phyloP scores from a whole-genome alignment of 768 basidiomycete species.

The Russula vinacea region DNA sequence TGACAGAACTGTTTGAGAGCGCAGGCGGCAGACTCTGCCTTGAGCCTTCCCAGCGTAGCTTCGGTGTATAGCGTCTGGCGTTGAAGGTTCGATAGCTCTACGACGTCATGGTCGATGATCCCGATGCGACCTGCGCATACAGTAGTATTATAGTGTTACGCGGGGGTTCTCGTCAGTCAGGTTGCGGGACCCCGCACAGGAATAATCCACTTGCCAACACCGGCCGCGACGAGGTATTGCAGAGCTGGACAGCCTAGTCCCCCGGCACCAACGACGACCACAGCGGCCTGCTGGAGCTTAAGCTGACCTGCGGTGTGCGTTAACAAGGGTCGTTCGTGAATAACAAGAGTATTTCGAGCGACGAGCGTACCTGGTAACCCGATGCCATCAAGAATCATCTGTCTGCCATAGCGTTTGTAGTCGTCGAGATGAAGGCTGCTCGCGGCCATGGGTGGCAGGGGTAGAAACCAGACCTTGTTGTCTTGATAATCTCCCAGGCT shows the following conservation, averaged over 20 bases:
- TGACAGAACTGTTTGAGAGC: conserved; percentile 58
- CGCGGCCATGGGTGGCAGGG: conserved; percentile 2
- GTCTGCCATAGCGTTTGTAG: conserved; percentile 89
- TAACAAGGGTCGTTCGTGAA: neutral
- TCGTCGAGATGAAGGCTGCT: conserved; percentile 48
- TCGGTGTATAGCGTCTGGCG: conserved; percentile 88
- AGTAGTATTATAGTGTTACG: neutral
- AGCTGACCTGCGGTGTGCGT: conserved; percentile 61
- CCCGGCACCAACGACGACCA: conserved; percentile 90
- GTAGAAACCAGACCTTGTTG: neutral
- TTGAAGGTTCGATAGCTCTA: conserved; percentile 87
- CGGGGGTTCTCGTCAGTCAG: neutral
- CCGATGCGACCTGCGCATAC: conserved; percentile 63
- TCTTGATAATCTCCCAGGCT: neutral
- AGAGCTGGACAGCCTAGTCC: conserved; percentile 95
- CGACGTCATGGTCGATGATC: conserved; percentile 84
- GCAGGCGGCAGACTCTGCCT: conserved; percentile 76
- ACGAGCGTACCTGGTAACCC: conserved; percentile 69
- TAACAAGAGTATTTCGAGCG: neutral
- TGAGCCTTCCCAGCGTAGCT: conserved; percentile 65
- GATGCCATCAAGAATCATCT: conserved; percentile 91
- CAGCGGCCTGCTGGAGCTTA: conserved; percentile 68
- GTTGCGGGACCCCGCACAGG: neutral
- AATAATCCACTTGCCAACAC: conserved; percentile 62
- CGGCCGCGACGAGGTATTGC: conserved; percentile 90